Conservation (phyloP, 805 yeast genomes). For the Candida koratica region DNA sequence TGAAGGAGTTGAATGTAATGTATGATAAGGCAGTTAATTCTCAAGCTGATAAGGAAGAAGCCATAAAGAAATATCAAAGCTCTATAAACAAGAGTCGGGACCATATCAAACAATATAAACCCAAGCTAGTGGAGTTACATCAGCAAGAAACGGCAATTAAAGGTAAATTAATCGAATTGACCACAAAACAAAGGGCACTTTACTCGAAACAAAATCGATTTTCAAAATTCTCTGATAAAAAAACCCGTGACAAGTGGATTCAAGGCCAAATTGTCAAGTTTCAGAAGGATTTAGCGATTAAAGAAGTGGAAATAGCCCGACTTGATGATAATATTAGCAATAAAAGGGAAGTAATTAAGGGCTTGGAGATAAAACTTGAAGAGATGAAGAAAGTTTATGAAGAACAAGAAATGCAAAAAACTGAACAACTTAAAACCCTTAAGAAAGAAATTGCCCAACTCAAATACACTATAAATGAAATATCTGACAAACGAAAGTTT, state of each 20-base stretch:
- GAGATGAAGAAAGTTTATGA: constrained; percentile 14
- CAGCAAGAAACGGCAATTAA: constrained; percentile 40
- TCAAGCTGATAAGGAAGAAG: constrained; percentile 18
- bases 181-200: constrained; percentile 53
- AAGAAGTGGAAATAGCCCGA: constrained; percentile 22
- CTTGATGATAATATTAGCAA: constrained; percentile 18
- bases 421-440: constrained; percentile 15
- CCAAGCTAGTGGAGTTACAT: constrained; percentile 38
- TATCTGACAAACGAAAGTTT: constrained; percentile 63
- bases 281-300: constrained; percentile 24
- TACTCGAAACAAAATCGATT: constrained; percentile 70
- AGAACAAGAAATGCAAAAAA: constrained; percentile 7
- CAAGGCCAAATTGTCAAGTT: constrained; percentile 44
- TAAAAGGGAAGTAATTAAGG: constrained; percentile 23
- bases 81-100: constrained; percentile 35
- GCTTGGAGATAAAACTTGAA: constrained; percentile 13
- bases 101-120: constrained; percentile 35
- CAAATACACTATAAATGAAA: constrained; percentile 39
- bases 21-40: constrained; percentile 29
- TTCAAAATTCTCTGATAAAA: constrained; percentile 50
- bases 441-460: constrained; percentile 38
- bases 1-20: constrained; percentile 41
- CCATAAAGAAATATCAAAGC: constrained; percentile 19
- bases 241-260: constrained; percentile 69
- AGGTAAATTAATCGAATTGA: constrained; percentile 36